phyloP scores from a whole-genome alignment of 2,329 filamentous ascomycete genomes.

The Dryadomyces sulphureus region DNA sequence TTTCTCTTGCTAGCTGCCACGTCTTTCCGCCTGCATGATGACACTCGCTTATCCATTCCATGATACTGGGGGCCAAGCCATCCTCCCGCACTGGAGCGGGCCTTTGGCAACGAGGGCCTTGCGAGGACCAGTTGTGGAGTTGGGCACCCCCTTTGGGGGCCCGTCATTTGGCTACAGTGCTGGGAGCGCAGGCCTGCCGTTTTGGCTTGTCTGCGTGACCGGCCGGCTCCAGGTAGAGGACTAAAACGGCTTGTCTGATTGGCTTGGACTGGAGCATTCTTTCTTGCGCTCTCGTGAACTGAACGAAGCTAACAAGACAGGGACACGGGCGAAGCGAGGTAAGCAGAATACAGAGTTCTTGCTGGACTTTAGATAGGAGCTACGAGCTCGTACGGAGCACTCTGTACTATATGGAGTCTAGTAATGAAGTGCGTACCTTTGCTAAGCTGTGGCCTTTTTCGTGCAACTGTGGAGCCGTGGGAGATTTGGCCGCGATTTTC shows the following conservation, averaged over 20 bases:
- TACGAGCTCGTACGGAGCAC: too few relatives aligned
- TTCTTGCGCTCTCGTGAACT: too few relatives aligned
- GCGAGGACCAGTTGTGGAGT: conserved; percentile 68
- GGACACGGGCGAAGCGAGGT: too few relatives aligned
- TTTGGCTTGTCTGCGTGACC: conserved; percentile 25
- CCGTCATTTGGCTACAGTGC: conserved; percentile 50
- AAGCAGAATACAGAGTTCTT: too few relatives aligned
- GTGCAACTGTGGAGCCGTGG: not conserved
- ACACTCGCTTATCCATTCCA: conserved; percentile 66
- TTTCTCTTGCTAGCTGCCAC: not conserved
- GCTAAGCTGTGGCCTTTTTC: not conserved
- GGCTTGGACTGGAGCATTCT: not conserved
- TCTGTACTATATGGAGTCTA: too few relatives aligned
- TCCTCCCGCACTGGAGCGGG: conserved; percentile 55
- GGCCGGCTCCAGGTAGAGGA: conserved; percentile 22
- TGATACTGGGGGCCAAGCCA: conserved; percentile 53
- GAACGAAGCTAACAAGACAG: too few relatives aligned
- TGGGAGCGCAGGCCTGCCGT: conserved; percentile 36
- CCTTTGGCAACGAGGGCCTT: conserved; percentile 9
- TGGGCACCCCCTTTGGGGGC: conserved; percentile 21
- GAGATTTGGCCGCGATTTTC: not conserved
- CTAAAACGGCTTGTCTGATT: conserved; percentile 23
- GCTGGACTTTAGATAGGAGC: too few relatives aligned
- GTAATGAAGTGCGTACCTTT: too few relatives aligned
- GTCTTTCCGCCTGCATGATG: conserved; percentile 28